Base-by-base conservation (phyloP, 805 yeast species). In the Kuraishia borneana region DNA sequence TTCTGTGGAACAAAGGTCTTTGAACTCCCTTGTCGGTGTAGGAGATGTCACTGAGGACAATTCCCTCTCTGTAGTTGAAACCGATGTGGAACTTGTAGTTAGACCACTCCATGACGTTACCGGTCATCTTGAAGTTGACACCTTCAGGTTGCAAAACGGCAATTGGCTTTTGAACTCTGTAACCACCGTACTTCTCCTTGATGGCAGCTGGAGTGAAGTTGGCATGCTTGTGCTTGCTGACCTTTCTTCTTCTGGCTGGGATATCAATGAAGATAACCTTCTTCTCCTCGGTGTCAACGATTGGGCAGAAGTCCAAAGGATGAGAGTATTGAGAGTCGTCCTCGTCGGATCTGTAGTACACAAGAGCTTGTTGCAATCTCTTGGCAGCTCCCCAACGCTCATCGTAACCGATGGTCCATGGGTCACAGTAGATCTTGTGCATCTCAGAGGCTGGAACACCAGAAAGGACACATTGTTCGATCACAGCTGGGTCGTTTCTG, bases 11-110 rank as follows among this genome's bases (percentile, higher is more conserved):
- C 36, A 82, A 56, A 27, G 88, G 80, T 56, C 87, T 66, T 32
- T 65, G 75, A 30, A 71, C 68, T 35, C 87, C 88, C 44, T 77
- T 83, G 52, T 81, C 89, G 48, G 80, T 77, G 67, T 75, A 81
- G 25, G 70, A 58, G 49, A 82, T 68, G 56, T 82, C 87, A 45
- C 78, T 71, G 42, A 82, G 66, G 21, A 82, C 89, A 53, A 82
- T 76, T 42, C 92, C 92, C 58, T 82, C 92, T 62, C 89, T 71
- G 63, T 80, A 78, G 65, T 82, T 82, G 71, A 82, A 82, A 26
- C 92, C 92, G 54, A 82, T 63, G 57, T 82, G 89, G 63, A 82
- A 66, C 41, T 71, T 66, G 65, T 73, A 82, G 61, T 81, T 82
- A 43, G 80, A 75, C 92, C 92, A 82, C 41, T 67, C 68, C 68